Evolutionary conservation across 441 rosid species (phyloP).

Genomic region (Raphanus hybrid): DNA sequence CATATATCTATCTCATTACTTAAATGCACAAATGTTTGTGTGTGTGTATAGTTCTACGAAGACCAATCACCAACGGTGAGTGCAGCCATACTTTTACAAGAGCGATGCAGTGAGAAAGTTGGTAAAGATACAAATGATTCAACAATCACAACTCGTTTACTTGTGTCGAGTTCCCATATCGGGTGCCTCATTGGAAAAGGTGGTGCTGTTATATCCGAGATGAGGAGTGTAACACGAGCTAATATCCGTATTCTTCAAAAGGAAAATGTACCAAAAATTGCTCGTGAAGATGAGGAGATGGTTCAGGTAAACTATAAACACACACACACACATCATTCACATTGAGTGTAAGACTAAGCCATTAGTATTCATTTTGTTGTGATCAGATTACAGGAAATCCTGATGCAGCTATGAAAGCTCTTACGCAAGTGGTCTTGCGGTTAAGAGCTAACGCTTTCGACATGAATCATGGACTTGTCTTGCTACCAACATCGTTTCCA

Average conservation of each 20-base stretch:
- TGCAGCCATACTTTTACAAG: conserved; percentile 72
- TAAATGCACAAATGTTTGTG: background rate
- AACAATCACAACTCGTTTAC: conserved; percentile 63
- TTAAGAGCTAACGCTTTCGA: conserved; percentile 68
- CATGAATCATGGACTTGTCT: conserved; percentile 61
- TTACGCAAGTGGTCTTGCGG: conserved; percentile 61
- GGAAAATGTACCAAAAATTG: conserved; percentile 63
- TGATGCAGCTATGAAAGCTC: conserved; percentile 73
- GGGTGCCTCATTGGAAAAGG: conserved; percentile 81
- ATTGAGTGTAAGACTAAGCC: conserved; percentile 15
- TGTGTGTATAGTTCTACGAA: conserved; percentile 53
- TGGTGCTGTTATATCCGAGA: conserved; percentile 69
- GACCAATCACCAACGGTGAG: conserved; percentile 66
- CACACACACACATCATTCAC: background rate
- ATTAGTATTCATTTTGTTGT: conserved; percentile 6
- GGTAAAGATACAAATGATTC: conserved; percentile 64
- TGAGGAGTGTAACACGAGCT: conserved; percentile 61
- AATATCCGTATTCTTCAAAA: conserved; percentile 59
- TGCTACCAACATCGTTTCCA: conserved; percentile 58
- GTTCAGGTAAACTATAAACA: conserved; percentile 53
- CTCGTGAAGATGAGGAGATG: conserved; percentile 65
- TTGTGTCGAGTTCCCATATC: conserved; percentile 71
- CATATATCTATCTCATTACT: background rate
- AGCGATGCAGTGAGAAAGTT: conserved; percentile 70
- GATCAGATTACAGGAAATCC: conserved; percentile 66